phyloP scores from a whole-genome alignment of 2,329 filamentous ascomycete genomes.

The Fusarium redolens region DNA sequence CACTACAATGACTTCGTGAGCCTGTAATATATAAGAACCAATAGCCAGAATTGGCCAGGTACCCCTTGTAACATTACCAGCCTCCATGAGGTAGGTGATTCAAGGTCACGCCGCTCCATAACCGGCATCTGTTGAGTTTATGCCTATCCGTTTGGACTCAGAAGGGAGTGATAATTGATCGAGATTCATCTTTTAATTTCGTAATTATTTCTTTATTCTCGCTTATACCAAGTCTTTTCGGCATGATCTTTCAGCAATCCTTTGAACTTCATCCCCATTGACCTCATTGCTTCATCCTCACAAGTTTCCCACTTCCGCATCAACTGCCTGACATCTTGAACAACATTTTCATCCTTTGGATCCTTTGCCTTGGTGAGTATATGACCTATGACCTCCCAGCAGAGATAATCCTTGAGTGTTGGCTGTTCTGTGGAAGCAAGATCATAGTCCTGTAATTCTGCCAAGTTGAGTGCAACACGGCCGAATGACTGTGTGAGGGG shows the following conservation, averaged over 20 bases:
- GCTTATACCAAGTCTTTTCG: conserved; percentile 9
- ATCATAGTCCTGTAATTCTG: background rate
- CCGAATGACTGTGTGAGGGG: background rate
- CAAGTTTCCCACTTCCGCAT: conserved; percentile 27
- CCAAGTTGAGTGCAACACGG: conserved; percentile 25
- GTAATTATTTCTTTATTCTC: background rate
- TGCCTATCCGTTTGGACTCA: background rate
- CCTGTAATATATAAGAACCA: background rate
- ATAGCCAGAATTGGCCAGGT: background rate
- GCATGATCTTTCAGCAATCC: background rate
- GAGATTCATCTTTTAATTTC: background rate
- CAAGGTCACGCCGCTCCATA: too few relatives aligned
- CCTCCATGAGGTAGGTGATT: background rate
- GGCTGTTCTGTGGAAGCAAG: background rate
- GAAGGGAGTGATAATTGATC: too few relatives aligned
- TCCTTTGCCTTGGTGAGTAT: conserved; percentile 9
- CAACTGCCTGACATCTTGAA: background rate
- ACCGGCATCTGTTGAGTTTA: background rate
- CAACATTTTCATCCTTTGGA: background rate
- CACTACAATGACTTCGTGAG: accelerated
- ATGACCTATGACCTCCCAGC: conserved; percentile 24
- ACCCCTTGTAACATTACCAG: background rate
- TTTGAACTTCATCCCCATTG: background rate
- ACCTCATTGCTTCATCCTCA: conserved; percentile 6
- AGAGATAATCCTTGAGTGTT: conserved; percentile 32